Evolutionary conservation across 1,139 yeast species (phyloP).

Genomic region (Hyphopichia wangnamkhiaoensis): DNA sequence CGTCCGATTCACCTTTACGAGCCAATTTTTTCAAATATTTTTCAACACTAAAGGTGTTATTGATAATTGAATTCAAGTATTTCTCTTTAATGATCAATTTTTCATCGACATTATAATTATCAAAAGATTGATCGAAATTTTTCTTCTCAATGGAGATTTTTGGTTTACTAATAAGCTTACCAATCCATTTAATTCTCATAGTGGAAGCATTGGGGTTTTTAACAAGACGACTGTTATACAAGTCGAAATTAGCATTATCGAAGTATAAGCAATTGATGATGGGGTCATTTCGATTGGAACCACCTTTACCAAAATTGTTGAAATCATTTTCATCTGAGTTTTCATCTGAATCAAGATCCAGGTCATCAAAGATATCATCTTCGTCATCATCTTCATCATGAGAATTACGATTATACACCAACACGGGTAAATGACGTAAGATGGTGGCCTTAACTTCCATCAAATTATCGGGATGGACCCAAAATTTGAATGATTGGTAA

Average conservation of each 20-base stretch:
- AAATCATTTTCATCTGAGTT: conserved; percentile 40
- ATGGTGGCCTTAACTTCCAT: conserved; percentile 97
- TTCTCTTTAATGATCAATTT: conserved; percentile 76
- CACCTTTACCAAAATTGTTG: conserved; percentile 26
- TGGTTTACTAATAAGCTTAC: conserved; percentile 72
- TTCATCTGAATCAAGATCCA: conserved; percentile 35
- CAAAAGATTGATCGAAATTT: conserved; percentile 59
- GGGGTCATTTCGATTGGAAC: conserved; percentile 55
- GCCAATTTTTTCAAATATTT: conserved; percentile 33
- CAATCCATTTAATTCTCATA: conserved; percentile 88
- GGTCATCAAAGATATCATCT: conserved; percentile 26
- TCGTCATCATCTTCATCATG: conserved; percentile 41
- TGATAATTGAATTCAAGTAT: conserved; percentile 61
- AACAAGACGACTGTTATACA: conserved; percentile 81
- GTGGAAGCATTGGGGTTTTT: conserved; percentile 72
- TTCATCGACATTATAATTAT: conserved; percentile 55
- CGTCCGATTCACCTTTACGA: conserved; percentile 22
- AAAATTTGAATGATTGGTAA: conserved; percentile 81
- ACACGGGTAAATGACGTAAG: conserved; percentile 88
- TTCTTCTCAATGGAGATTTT: conserved; percentile 82
- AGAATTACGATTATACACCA: conserved; percentile 62
- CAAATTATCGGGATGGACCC: conserved; percentile 94
- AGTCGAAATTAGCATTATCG: conserved; percentile 79
- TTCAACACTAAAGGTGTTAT: conserved; percentile 46
- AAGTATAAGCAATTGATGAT: conserved; percentile 84